phyloP scores from a whole-genome alignment of 768 basidiomycete species.

The Boletus bicolor region DNA sequence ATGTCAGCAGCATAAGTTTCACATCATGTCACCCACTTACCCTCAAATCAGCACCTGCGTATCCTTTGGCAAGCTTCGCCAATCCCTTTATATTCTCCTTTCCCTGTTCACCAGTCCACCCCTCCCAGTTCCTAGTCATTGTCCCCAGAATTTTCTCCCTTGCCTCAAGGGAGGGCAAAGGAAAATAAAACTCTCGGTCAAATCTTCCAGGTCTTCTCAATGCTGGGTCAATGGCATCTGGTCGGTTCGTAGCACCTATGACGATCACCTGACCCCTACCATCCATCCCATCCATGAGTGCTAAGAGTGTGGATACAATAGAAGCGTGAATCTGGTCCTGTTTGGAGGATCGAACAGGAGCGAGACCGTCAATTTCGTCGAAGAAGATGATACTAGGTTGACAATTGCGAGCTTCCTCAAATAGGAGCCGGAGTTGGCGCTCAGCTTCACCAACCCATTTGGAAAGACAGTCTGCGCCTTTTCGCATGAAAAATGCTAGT shows the following conservation, averaged over 20 bases:
- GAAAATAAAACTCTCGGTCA: constrained; percentile 98
- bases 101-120: constrained; percentile 60
- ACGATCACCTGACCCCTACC: constrained; percentile 96
- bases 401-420: constrained; percentile 89
- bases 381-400: constrained; percentile 99
- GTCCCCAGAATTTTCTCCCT: constrained; percentile 86
- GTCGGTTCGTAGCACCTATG: constrained; percentile 96
- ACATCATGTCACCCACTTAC: constrained; percentile 42
- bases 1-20: constrained; percentile 1
- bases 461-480: constrained; percentile 95
- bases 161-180: constrained; percentile 79
- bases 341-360: constrained; percentile 96
- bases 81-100: constrained; percentile 58
- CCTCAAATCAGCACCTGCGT: constrained; percentile 94
- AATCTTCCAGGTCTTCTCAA: constrained; percentile 91
- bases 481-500: constrained; percentile 98
- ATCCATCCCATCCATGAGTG: constrained; percentile 99
- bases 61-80: constrained; percentile 91
- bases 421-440: constrained; percentile 88
- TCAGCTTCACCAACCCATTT: constrained; percentile 99
- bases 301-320: constrained; percentile 92
- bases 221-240: constrained; percentile 97
- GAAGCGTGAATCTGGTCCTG: constrained; percentile 99
- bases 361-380: constrained; percentile 98
- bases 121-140: constrained; percentile 88